These are phyloP conservation scores for Aspergillus avenaceus DNA, from an alignment of 495 filamentous ascomycete genomes.

Conservation along the genomic window DNA sequence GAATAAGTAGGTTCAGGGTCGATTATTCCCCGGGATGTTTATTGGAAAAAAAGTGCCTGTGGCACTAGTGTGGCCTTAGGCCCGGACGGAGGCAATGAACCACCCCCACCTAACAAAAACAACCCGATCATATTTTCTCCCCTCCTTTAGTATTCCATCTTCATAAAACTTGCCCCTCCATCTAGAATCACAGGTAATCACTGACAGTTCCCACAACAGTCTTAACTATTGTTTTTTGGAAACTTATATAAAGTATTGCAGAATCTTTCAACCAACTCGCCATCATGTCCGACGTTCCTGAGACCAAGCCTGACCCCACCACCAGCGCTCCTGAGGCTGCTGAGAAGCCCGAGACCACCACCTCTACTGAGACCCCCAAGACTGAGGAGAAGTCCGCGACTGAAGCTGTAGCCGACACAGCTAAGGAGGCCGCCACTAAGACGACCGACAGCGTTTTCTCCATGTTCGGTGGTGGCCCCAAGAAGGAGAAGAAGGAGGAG, in stretches of 20 bases:
- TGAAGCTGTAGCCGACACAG: constrained; percentile 37
- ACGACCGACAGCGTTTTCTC: constrained; percentile 79
- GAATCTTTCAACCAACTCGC: neutral
- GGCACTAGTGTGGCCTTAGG: constrained; percentile 19
- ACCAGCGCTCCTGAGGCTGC: constrained; percentile 37
- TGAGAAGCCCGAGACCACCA: constrained; percentile 33
- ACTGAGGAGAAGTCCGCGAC: constrained; percentile 37
- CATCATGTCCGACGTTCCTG: constrained; percentile 46
- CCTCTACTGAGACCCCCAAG: constrained; percentile 26
- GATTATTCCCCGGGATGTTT: neutral
- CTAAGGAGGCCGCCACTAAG: constrained; percentile 48
- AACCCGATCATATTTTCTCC: constrained; percentile 22
- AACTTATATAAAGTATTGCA: neutral
- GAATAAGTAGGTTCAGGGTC: no score
- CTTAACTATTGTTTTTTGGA: neutral
- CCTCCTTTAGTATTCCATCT: constrained; percentile 11
- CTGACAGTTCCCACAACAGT: neutral
- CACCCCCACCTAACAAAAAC: constrained; percentile 23
- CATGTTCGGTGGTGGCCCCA: constrained; percentile 94
- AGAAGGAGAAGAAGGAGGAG: constrained; percentile 79
- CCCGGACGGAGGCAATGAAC: constrained; percentile 12
- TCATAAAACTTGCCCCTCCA: constrained; percentile 8
- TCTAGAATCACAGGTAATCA: constrained; percentile 15
- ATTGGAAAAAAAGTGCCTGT: constrained; percentile 1
- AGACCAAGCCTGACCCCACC: constrained; percentile 48